Conservation (phyloP, 176 grass and related monocot species). For the Otatea glauca region DNA sequence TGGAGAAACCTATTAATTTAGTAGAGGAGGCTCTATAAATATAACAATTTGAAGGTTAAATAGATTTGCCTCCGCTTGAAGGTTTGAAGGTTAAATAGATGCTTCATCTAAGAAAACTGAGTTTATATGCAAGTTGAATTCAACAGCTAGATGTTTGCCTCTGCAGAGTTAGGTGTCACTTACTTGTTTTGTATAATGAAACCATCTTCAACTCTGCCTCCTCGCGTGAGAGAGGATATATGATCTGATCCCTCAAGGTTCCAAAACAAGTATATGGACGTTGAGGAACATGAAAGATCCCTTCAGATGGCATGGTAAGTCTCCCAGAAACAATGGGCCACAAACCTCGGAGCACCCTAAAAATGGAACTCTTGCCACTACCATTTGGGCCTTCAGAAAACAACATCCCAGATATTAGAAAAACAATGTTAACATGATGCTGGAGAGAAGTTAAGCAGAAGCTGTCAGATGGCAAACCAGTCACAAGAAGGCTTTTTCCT, state of each 20-base stretch:
- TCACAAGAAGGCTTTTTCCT: slow-evolving; percentile 96
- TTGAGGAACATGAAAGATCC: slow-evolving; percentile 87
- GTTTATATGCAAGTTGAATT: neutral
- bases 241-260: slow-evolving; percentile 93
- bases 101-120: too few relatives aligned
- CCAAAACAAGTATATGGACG: slow-evolving; percentile 93
- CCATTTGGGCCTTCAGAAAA: slow-evolving; percentile 86
- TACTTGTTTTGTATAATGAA: slow-evolving; percentile 56
- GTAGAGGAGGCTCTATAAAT: neutral
- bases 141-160: neutral
- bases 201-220: slow-evolving; percentile 77
- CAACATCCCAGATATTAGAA: slow-evolving; percentile 42
- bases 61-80: too few relatives aligned
- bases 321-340: slow-evolving; percentile 87
- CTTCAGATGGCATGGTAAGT: slow-evolving; percentile 67
- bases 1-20: neutral
- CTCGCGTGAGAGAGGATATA: slow-evolving; percentile 87
- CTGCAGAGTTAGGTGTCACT: slow-evolving; percentile 4
- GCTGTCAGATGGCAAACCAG: slow-evolving; percentile 58
- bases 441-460: slow-evolving; percentile 14
- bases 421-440: slow-evolving; percentile 8
- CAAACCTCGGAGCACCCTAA: slow-evolving; percentile 85
- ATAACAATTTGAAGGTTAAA: neutral
- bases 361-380: slow-evolving; percentile 97
- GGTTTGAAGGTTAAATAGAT: neutral